Percentiles rank a stretch among this genome's conserved stretches.
Conservation (phyloP, 306 rosid species). For the Senna tora region DNA sequence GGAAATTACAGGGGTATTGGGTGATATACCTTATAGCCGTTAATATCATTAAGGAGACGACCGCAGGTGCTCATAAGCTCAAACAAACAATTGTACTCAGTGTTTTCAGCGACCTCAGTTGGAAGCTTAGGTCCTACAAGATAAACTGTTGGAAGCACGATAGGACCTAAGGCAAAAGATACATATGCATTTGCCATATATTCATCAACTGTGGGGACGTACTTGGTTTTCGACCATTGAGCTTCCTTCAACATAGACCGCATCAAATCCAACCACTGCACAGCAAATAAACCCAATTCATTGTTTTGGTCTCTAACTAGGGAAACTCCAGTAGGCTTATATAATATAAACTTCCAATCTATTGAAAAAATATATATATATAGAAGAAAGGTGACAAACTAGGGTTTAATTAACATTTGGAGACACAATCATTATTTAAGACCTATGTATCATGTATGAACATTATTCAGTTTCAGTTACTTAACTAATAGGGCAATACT, state of each 20-base stretch:
- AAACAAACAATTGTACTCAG: conserved; percentile 53
- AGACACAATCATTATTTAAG: background rate
- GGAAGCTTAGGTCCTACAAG: conserved; percentile 80
- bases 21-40: conserved; percentile 56
- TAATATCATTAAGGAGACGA: conserved; percentile 78
- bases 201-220: conserved; percentile 64
- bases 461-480: conserved; percentile 1
- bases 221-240: conserved; percentile 58
- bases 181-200: conserved; percentile 69
- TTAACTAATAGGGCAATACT: background rate
- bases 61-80: conserved; percentile 67
- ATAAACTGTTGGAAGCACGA: conserved; percentile 77
- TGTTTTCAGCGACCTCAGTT: conserved; percentile 40
- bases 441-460: background rate
- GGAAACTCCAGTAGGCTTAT: conserved; percentile 8
- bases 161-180: conserved; percentile 78
- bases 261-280: conserved; percentile 79
- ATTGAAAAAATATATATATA: background rate
- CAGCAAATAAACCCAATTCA: conserved; percentile 25
- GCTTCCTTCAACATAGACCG: conserved; percentile 76
- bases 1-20: background rate
- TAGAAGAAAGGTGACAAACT: background rate
- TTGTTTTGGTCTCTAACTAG: background rate
- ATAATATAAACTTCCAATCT: background rate
- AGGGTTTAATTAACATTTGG: background rate